Conservation (phyloP, 2,329 filamentous ascomycete species). For the Xenoacremonium recifei region DNA sequence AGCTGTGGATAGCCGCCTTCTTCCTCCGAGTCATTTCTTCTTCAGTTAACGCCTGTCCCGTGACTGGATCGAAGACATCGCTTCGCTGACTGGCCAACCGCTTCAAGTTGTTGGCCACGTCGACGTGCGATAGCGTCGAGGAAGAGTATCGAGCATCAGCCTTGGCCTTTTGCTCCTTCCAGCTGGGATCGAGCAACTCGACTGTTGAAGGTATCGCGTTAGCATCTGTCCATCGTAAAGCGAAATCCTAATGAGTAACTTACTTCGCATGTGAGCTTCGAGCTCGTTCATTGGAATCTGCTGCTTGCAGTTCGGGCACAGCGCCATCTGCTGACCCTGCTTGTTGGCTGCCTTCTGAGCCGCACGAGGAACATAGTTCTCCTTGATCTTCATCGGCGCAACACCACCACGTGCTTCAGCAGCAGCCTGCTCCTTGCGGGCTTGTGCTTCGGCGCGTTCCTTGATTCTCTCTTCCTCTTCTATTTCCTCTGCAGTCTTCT, state of each 20-base stretch:
- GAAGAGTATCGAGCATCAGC: conserved; percentile 80
- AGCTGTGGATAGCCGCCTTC: conserved; percentile 63
- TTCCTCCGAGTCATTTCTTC: conserved; percentile 77
- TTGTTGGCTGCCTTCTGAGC: conserved; percentile 69
- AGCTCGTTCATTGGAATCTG: conserved; percentile 84
- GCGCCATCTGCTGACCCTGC: conserved; percentile 62
- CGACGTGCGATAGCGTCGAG: conserved; percentile 80
- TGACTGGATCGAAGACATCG: conserved; percentile 79
- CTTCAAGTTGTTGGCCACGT: conserved; percentile 93
- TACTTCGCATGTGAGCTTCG: conserved; percentile 87
- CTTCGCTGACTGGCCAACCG: conserved; percentile 85
- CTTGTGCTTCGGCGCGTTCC: conserved; percentile 59
- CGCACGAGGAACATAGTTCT: conserved; percentile 87
- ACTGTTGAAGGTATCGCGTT: no score
- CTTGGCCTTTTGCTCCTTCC: conserved; percentile 94
- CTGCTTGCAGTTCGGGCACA: conserved; percentile 93
- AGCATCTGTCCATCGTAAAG: no score
- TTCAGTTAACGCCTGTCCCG: conserved; percentile 66
- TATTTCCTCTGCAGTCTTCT: conserved; percentile 50
- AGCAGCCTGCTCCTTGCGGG: conserved; percentile 72
- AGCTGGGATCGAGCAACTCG: conserved; percentile 87
- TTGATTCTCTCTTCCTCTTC: conserved; percentile 63
- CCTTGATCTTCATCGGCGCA: conserved; percentile 82
- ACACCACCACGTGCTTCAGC: conserved; percentile 70
- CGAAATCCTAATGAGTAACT: no score